Evolutionary conservation across 1,284 basidiomycete species (phyloP).

Genomic region (Austropuccinia psidii): DNA sequence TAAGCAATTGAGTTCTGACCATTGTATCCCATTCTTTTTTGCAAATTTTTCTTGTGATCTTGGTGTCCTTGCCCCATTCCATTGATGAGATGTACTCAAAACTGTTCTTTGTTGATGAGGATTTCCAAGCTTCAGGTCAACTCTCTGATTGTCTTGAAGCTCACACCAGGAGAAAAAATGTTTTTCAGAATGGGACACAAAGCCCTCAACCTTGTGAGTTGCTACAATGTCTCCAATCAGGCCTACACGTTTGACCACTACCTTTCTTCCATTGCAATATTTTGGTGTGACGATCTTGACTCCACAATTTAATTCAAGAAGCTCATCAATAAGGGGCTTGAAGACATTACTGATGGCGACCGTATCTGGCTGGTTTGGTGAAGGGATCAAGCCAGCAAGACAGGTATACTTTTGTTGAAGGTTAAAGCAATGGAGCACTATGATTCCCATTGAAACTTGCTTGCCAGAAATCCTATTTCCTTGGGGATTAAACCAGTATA

Average conservation of each 20-base stretch:
- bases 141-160: no score
- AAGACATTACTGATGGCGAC: neutral
- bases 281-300: neutral
- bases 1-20: neutral
- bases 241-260: neutral
- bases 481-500: slow-evolving; percentile 6
- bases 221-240: slow-evolving; percentile 1
- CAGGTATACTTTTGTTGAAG: neutral
- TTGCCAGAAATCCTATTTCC: neutral
- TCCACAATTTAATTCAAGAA: neutral
- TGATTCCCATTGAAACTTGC: neutral
- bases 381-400: slow-evolving; percentile 4
- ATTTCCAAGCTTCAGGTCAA: no score
- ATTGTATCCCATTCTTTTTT: neutral
- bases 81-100: no score
- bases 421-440: slow-evolving; percentile 4
- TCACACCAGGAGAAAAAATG: neutral
- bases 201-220: slow-evolving; percentile 2
- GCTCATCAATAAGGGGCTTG: neutral
- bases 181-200: neutral
- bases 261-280: neutral
- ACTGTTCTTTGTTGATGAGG: no score
- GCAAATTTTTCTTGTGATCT: neutral
- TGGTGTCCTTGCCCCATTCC: neutral
- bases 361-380: neutral